phyloP scores from a whole-genome alignment of 257 asterid genomes.

The Mentha longifolia region DNA sequence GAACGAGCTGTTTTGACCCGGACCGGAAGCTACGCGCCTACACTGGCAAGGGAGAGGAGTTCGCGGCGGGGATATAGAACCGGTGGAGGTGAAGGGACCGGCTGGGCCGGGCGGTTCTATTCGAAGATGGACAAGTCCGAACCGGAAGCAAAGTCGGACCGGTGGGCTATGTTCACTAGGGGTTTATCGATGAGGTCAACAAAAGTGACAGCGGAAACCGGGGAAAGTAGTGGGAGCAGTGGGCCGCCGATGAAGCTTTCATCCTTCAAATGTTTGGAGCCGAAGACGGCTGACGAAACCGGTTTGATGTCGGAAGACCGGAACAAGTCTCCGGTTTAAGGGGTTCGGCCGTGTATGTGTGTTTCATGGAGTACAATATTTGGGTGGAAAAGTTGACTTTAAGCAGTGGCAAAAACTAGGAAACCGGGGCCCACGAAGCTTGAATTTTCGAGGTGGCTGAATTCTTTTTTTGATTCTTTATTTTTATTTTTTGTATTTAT shows the following conservation, averaged over 20 bases:
- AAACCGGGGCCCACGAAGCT: slow-evolving; percentile 12
- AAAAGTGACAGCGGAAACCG: slow-evolving; percentile 46
- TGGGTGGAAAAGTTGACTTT: slow-evolving; percentile 28
- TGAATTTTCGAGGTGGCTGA: slow-evolving; percentile 5
- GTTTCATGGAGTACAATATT: background rate
- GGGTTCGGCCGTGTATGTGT: background rate
- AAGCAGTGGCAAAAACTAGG: background rate
- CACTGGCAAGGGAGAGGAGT: slow-evolving; percentile 50
- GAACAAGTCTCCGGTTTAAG: slow-evolving; percentile 50
- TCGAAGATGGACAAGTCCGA: slow-evolving; percentile 48
- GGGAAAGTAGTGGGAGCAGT: slow-evolving; percentile 40
- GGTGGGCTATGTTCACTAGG: slow-evolving; percentile 66
- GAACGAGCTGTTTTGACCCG: slow-evolving; percentile 66
- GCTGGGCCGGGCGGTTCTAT: slow-evolving; percentile 42
- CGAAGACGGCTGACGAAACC: slow-evolving; percentile 61
- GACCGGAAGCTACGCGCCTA: slow-evolving; percentile 44
- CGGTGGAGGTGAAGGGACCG: slow-evolving; percentile 60
- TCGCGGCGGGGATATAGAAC: slow-evolving; percentile 49
- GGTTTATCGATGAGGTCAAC: slow-evolving; percentile 62
- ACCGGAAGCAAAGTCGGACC: slow-evolving; percentile 55
- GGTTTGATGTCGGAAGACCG: slow-evolving; percentile 37
- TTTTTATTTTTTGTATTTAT: background rate
- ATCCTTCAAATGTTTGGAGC: slow-evolving; percentile 74
- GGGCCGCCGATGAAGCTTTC: slow-evolving; percentile 52
- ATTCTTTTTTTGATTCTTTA: slow-evolving; percentile 2